phyloP scores from a whole-genome alignment of 768 basidiomycete species.

The Tricholoma matsutake region DNA sequence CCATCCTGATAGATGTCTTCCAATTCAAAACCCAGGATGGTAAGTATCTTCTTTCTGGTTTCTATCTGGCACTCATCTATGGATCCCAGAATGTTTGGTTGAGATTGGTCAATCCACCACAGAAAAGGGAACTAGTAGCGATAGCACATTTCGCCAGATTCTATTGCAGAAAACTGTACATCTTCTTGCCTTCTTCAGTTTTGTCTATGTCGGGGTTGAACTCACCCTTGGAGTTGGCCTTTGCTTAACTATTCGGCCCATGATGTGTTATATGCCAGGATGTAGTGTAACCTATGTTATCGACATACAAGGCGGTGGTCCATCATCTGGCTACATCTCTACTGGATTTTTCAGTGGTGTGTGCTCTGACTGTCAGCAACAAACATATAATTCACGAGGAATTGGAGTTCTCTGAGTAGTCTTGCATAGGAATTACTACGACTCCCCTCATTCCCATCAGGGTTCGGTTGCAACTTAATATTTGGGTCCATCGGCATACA shows the following conservation, averaged over 20 bases:
- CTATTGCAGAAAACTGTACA: slow-evolving; percentile 53
- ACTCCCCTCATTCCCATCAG: too few species aligned
- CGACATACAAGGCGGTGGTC: slow-evolving; percentile 33
- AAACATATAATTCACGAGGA: too few species aligned
- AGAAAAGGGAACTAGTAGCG: slow-evolving; percentile 31
- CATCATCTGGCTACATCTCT: slow-evolving; percentile 29
- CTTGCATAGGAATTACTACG: too few species aligned
- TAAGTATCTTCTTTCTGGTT: slow-evolving; percentile 15
- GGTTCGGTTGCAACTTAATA: too few species aligned
- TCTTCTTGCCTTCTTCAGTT: slow-evolving; percentile 57
- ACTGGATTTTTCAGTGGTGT: slow-evolving; percentile 25
- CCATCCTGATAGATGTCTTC: slow-evolving; percentile 56
- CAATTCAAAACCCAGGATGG: slow-evolving; percentile 70
- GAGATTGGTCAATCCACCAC: slow-evolving; percentile 43
- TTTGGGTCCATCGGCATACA: too few species aligned
- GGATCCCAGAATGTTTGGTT: slow-evolving; percentile 40
- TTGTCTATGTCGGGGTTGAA: slow-evolving; percentile 70
- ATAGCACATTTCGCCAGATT: slow-evolving; percentile 49
- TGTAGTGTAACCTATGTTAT: slow-evolving; percentile 68
- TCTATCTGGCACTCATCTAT: background rate
- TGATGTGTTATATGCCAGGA: slow-evolving; percentile 30
- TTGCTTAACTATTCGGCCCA: background rate
- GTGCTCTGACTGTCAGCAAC: background rate
- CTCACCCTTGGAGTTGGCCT: slow-evolving; percentile 45
- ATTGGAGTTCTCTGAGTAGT: too few species aligned